Base-by-base conservation (phyloP, 257 asterid species). In the Ligustrum vulgare region DNA sequence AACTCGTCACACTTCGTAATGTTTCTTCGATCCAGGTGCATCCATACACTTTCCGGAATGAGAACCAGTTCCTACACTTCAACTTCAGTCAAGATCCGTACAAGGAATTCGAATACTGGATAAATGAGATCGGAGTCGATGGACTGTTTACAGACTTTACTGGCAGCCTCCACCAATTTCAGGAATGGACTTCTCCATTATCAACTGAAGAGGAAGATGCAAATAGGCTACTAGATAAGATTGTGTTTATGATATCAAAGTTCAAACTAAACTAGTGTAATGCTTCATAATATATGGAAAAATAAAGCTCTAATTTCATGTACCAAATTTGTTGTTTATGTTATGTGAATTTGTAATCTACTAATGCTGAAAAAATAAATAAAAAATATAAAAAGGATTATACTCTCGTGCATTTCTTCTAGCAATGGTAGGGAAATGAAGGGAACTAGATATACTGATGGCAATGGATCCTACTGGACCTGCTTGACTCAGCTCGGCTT, bases 61-160 rank as follows among this genome's bases (percentile, higher is more conserved):
- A 95, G 93, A 84, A 93, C 72, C 4, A 68, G 76, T 93, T 49
- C 83, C 71, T 91, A 82, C 97, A 93, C 84, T 90, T 91, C 86
- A 95, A 95, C 89, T 95, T 88, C 89, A 90, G 97, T 63, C 87
- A 86, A 78, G 99, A 95, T 84, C 96, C 99, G 4, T 93, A 91
- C 73, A 86, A 85, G 0, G 99, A 95, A 72, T 95, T 80, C 43
- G 88, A 88, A 22, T 95, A 80, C 78, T 95, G 99, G 99, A 60
- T 91, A 66, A 91, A 84, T 79, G 76, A 84, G 87, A 77, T 93
- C 0, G 96, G 96, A 6, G 94, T 95, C 45, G 99, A 95, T 65
- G 99, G 99, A 47, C 89, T 93, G 32, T 95, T 95, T 70, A 95
- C 99, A 7, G 99, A 95, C 72, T 95, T 95, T 82, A 87, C 98